Base-by-base conservation (phyloP, 257 asterid genomes). In the Oldenlandia corymbosa region DNA sequence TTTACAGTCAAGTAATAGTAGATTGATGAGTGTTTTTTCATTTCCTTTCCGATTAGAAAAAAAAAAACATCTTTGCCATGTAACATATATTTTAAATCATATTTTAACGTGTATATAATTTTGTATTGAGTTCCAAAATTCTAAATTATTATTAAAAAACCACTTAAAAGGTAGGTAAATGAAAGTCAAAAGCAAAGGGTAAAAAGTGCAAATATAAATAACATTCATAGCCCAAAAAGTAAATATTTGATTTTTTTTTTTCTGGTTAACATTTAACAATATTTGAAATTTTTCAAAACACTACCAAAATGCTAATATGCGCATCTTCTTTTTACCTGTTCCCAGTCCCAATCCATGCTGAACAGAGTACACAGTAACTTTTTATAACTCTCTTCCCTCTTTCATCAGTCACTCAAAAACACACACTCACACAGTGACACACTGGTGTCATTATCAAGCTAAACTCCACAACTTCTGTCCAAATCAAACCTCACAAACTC, bases 261-360 rank as follows among this genome's bases (percentile, higher is more conserved):
- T n/a, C n/a, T n/a, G n/a, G n/a, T n/a, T n/a, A n/a, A n/a, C n/a
- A n/a, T n/a, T n/a, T n/a, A n/a, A n/a, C n/a, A 24, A 23, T 51
- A 20, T 53, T 21, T 30, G 23, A 8, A 57, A 32, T 27, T 57
- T 32, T 57, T 39, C 4, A 53, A 58, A 48, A 48, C 28, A 49
- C 45, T 49, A 17, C 49, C 28, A 67, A 24, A 58, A 32, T 1
- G 67, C 75, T 71, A 71, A 64, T 34, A 2, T 71, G 66, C 71
- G 67, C 75, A 47, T 20, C 57, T 51, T 12, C 51, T 54, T 37
- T 46, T n/a, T n/a, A n/a, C n/a, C n/a, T n/a, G n/a, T n/a, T n/a
- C n/a, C 57, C 45, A 23, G 37, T 28, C 12, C 34, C 14, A 34
- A 5, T 47, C 12, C 14, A 27, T 7, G 24, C 30, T 34, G n/a